Conservation (phyloP, 1,139 yeast species). For the Pichia sp. region DNA sequence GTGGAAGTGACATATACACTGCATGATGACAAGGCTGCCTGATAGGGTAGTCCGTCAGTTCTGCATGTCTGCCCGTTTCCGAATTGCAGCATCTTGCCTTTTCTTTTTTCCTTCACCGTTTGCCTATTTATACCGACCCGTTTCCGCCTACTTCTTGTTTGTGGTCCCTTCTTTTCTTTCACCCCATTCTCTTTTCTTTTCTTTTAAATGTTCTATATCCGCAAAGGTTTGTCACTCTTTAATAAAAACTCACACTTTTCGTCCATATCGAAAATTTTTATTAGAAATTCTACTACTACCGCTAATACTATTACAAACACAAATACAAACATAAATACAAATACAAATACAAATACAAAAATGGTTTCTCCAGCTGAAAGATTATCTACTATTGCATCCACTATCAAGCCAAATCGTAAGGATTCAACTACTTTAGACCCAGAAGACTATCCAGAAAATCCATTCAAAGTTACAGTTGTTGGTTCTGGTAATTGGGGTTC, state of each 20-base stretch:
- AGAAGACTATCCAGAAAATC: constrained; percentile 25
- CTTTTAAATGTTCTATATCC: constrained; percentile 2
- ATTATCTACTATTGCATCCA: constrained; percentile 21
- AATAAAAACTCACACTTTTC: not conserved
- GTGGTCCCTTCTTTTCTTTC: not conserved
- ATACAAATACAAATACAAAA: not conserved
- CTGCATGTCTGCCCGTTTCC: too few relatives aligned
- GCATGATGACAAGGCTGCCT: too few relatives aligned
- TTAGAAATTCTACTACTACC: not conserved
- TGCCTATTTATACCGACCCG: not conserved
- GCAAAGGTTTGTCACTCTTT: not conserved
- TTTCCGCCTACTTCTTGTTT: not conserved
- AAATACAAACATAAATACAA: not conserved
- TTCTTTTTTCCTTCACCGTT: not conserved
- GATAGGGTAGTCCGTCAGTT: too few relatives aligned
- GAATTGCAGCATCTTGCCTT: too few relatives aligned
- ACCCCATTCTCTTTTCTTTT: not conserved
- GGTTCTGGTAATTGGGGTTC: constrained; percentile 94
- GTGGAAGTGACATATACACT: too few relatives aligned
- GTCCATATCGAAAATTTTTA: not conserved
- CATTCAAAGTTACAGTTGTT: constrained; percentile 48
- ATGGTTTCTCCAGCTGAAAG: constrained; percentile 26
- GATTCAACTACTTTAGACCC: constrained; percentile 19
- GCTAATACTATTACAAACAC: not conserved
- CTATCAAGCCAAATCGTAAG: constrained; percentile 12